phyloP scores from a whole-genome alignment of 169 alveolate genomes.

The Prorocentrum cordatum region DNA sequence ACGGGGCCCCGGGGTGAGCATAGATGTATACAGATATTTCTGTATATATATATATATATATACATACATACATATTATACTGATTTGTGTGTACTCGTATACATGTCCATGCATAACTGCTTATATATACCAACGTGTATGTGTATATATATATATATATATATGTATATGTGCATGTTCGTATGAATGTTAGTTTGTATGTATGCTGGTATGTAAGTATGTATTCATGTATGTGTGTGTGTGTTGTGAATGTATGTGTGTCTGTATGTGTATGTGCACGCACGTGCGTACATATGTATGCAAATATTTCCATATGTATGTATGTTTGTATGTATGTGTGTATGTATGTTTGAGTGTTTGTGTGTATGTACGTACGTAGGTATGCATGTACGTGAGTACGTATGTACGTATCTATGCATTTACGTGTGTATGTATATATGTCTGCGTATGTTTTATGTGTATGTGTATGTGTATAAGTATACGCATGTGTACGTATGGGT shows the following conservation, averaged over 20 bases:
- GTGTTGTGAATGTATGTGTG: too few relatives aligned
- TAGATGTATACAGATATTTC: background rate
- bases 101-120: background rate
- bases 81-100: background rate
- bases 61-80: background rate
- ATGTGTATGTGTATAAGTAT: too few relatives aligned
- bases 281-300: background rate
- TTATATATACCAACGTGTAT: slow-evolving; percentile 7
- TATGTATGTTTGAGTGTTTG: background rate
- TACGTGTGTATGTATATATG: too few relatives aligned
- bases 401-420: too few relatives aligned
- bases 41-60: background rate
- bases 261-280: background rate
- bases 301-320: background rate
- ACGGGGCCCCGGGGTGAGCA: too few relatives aligned
- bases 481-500: too few relatives aligned
- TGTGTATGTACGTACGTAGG: too few relatives aligned
- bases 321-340: background rate
- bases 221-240: too few relatives aligned
- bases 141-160: background rate
- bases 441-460: too few relatives aligned
- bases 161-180: background rate
- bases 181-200: background rate
- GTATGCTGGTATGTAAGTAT: too few relatives aligned
- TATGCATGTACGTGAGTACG: too few relatives aligned